A percentile compares a stretch with the other conserved stretches of the same genome.
phyloP scores from a whole-genome alignment of 371 early-diverging fungal genomes.

The Mucor circinelloides region DNA sequence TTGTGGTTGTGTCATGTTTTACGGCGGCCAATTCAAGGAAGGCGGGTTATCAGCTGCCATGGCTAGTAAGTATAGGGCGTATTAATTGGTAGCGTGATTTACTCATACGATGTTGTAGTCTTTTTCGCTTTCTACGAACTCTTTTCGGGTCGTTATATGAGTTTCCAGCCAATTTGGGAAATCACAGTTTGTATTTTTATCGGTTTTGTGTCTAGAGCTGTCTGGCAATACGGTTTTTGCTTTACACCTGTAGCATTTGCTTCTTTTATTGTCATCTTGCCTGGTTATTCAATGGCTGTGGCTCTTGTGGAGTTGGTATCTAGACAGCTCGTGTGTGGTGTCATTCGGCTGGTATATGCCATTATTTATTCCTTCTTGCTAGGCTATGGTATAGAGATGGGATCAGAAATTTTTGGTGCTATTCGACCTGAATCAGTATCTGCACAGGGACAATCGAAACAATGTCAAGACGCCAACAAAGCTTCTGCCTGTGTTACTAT shows the following conservation, averaged over 20 bases:
- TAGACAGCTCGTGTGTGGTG: constrained; percentile 85
- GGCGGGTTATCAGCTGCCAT: constrained; percentile 43
- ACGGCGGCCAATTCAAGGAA: constrained; percentile 48
- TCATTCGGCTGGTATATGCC: constrained; percentile 80
- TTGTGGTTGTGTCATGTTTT: constrained; percentile 51
- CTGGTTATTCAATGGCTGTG: constrained; percentile 76
- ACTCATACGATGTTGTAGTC: constrained; percentile 19
- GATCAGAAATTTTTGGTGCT: constrained; percentile 50
- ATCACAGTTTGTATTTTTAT: constrained; percentile 71
- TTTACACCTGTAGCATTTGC: constrained; percentile 55
- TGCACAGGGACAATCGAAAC: constrained; percentile 11
- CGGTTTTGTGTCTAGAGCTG: constrained; percentile 63
- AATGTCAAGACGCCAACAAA: constrained; percentile 18
- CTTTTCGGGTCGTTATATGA: constrained; percentile 39
- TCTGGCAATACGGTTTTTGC: constrained; percentile 39
- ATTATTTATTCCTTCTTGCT: constrained; percentile 77
- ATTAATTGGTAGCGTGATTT: not conserved
- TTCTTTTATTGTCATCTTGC: constrained; percentile 65
- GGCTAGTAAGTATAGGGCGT: constrained; percentile 34
- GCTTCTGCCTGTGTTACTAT: constrained; percentile 32
- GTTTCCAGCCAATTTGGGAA: constrained; percentile 64
- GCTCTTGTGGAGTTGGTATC: constrained; percentile 83
- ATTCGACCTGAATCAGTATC: constrained; percentile 37
- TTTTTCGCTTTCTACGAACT: constrained; percentile 47
- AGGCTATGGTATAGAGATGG: constrained; percentile 81